These are phyloP conservation scores for Coriaria nepalensis DNA, from an alignment of 306 rosid genomes.

Conservation along the genomic window DNA sequence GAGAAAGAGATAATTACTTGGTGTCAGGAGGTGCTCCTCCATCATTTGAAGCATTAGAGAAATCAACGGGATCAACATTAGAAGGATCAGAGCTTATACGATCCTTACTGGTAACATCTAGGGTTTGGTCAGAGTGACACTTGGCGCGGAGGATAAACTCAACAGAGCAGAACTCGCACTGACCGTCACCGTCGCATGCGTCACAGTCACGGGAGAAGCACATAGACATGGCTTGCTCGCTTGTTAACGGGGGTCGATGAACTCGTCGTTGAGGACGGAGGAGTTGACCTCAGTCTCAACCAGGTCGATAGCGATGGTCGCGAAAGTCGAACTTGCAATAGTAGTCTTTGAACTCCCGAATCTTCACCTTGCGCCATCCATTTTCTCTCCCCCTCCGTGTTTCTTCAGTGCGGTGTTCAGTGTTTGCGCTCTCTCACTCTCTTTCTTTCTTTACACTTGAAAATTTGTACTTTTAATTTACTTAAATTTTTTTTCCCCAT, in stretches of 20 bases:
- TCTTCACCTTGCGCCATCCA: slow-evolving; percentile 65
- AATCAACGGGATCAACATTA: slow-evolving; percentile 80
- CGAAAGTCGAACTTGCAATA: slow-evolving; percentile 67
- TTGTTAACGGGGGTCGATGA: slow-evolving; percentile 83
- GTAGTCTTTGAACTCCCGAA: slow-evolving; percentile 74
- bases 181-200: slow-evolving; percentile 95
- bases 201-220: slow-evolving; percentile 99
- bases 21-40: slow-evolving; percentile 33
- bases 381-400: slow-evolving; percentile 4
- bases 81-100: slow-evolving; percentile 66
- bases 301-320: slow-evolving; percentile 83
- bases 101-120: slow-evolving; percentile 77
- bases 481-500: too few relatives aligned
- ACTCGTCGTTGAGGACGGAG: slow-evolving; percentile 89
- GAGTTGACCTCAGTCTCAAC: slow-evolving; percentile 94
- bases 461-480: too few relatives aligned
- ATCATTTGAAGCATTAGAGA: slow-evolving; percentile 44
- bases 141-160: slow-evolving; percentile 82
- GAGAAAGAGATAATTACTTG: slow-evolving; percentile 25
- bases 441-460: too few relatives aligned
- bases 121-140: slow-evolving; percentile 65
- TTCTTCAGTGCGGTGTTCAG: too few relatives aligned
- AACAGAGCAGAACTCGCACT: slow-evolving; percentile 95
- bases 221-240: slow-evolving; percentile 91
- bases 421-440: too few relatives aligned